These are phyloP conservation scores for Mortierella sp. DNA, from an alignment of 371 early-diverging fungal genomes.

Conservation along the genomic window DNA sequence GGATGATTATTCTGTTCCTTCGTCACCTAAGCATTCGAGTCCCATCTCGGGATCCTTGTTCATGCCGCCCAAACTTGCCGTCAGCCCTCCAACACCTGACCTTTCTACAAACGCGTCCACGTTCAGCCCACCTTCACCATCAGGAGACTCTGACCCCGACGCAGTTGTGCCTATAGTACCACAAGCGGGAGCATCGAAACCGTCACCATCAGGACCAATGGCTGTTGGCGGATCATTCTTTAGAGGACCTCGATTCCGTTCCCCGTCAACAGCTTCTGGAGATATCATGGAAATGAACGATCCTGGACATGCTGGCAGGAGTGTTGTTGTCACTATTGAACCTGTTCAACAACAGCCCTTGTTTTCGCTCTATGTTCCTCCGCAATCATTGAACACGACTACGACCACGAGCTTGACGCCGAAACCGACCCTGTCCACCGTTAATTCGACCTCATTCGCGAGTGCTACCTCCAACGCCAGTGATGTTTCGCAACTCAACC, in stretches of 20 bases:
- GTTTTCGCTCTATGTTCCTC: constrained; percentile 45
- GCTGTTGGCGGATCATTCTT: constrained; percentile 43
- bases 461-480: constrained; percentile 6
- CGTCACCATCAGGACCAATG: constrained; percentile 19
- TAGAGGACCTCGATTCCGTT: constrained; percentile 29
- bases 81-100: constrained; percentile 16
- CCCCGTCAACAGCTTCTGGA: constrained; percentile 34
- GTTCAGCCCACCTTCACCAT: neutral
- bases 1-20: neutral
- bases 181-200: neutral
- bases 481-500: neutral
- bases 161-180: neutral
- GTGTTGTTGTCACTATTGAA: constrained; percentile 35
- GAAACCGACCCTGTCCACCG: neutral
- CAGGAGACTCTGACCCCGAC: neutral
- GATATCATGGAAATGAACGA: constrained; percentile 58
- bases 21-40: constrained; percentile 1
- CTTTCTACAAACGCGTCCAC: neutral
- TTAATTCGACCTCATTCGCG: neutral
- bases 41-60: constrained; percentile 5
- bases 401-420: constrained; percentile 12
- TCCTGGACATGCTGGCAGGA: constrained; percentile 38
- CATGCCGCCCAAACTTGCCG: neutral
- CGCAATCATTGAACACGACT: neutral
- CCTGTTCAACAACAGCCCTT: constrained; percentile 51